Conservation (phyloP, 139 green algal genomes). For the Picochlorum sp. region DNA sequence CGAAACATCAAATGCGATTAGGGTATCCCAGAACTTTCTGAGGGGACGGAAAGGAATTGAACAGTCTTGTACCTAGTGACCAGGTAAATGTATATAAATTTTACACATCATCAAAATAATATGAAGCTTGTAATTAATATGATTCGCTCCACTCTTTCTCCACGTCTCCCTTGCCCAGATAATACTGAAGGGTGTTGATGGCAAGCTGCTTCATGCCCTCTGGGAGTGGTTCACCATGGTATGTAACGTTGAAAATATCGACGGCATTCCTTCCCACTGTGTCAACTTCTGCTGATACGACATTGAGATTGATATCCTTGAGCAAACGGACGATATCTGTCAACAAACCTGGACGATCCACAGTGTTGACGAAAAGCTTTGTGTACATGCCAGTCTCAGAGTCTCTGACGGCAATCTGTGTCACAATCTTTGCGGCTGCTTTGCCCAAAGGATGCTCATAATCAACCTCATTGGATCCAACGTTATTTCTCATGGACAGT, state of each 20-base stretch:
- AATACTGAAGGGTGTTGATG: slow-evolving; percentile 88
- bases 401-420: slow-evolving; percentile 33
- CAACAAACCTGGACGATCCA: slow-evolving; percentile 59
- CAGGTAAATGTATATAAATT: neutral
- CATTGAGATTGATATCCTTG: slow-evolving; percentile 92
- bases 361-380: slow-evolving; percentile 50
- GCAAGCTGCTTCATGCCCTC: slow-evolving; percentile 76
- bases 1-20: slow-evolving; percentile 87
- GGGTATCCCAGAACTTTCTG: too few species aligned
- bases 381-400: slow-evolving; percentile 21
- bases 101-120: neutral
- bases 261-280: slow-evolving; percentile 46
- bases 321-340: slow-evolving; percentile 66
- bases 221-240: slow-evolving; percentile 82
- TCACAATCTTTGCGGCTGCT: slow-evolving; percentile 26
- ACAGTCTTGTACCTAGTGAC: neutral
- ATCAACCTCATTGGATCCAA: slow-evolving; percentile 20
- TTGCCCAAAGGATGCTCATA: slow-evolving; percentile 25
- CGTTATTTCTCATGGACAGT: slow-evolving; percentile 23
- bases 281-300: slow-evolving; percentile 84
- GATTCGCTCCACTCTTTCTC: slow-evolving; percentile 73
- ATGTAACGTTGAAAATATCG: slow-evolving; percentile 86
- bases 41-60: too few species aligned
- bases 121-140: slow-evolving; percentile 56
- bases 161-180: slow-evolving; percentile 76